Conservation (phyloP, 768 basidiomycete genomes). For the Tephrocybe rancida region DNA sequence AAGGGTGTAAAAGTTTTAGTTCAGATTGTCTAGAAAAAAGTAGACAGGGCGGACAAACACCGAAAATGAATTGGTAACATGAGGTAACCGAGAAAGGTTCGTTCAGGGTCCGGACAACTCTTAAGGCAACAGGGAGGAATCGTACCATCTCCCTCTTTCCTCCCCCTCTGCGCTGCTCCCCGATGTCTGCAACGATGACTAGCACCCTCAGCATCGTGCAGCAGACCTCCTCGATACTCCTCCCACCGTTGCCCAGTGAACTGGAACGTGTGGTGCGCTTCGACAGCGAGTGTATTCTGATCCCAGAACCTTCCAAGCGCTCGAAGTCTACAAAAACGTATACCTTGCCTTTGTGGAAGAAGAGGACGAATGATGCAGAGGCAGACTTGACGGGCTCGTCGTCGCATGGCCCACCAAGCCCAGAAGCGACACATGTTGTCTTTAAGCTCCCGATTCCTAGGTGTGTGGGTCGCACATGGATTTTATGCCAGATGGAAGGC, state of each 20-base stretch:
- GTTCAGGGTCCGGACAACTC: slow-evolving; percentile 13
- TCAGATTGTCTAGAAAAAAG: slow-evolving; percentile 6
- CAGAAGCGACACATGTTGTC: slow-evolving; percentile 49
- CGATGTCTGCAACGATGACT: slow-evolving; percentile 19
- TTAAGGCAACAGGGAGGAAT: slow-evolving; percentile 12
- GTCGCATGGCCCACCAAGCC: slow-evolving; percentile 14
- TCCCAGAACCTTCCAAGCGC: slow-evolving; percentile 59
- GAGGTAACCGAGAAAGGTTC: slow-evolving; percentile 11
- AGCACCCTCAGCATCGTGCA: slow-evolving; percentile 10
- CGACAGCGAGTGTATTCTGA: slow-evolving; percentile 72
- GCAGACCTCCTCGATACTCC: slow-evolving; percentile 9
- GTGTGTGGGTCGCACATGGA: slow-evolving; percentile 32
- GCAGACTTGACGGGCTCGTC: slow-evolving; percentile 23
- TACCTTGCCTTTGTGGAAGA: slow-evolving; percentile 69
- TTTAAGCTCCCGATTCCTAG: slow-evolving; percentile 66
- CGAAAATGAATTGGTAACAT: slow-evolving; percentile 5
- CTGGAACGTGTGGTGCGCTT: slow-evolving; percentile 58
- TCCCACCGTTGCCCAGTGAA: slow-evolving; percentile 9
- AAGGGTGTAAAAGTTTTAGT: background rate
- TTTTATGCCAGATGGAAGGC: background rate
- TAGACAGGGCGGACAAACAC: background rate
- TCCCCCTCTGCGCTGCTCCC: background rate
- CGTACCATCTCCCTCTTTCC: slow-evolving; percentile 16
- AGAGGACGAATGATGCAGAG: slow-evolving; percentile 26
- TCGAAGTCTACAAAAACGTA: slow-evolving; percentile 65